Base-by-base conservation (phyloP, 768 basidiomycete species). In the Melanogaster broomeanus region DNA sequence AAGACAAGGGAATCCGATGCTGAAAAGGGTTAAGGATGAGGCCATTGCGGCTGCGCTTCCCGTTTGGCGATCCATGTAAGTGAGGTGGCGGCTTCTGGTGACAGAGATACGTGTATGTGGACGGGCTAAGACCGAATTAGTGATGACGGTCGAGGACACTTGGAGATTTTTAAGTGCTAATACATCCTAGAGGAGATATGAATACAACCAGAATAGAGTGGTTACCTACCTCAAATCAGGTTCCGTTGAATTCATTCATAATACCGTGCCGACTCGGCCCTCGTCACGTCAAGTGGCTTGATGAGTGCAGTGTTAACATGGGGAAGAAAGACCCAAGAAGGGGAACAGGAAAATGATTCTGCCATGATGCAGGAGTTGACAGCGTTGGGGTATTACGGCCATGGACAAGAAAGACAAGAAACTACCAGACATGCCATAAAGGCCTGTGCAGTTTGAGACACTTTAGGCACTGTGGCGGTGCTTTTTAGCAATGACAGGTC, bases 281-380 rank as follows among this genome's bases (percentile, higher is more conserved):
- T 18, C 11, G 27, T 27, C 4, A 28, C n/a, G 21, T 24, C 24
- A 27, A 27, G 39, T 21, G 9, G 35, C 24, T 16, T 28, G 15
- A 25, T 22, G 41, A 24, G 25, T 4, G 24, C 25, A n/a, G n/a
- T 27, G 25, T 25, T 33, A 15, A 22, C 34, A 41, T 53, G 51
- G 49, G 45, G 58, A 60, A 52, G 44, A 52, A 52, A 59, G 31
- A 43, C 35, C 53, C 42, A 33, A 49, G 43, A 28, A 22, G 37
- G 45, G 28, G 18, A 9, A 9, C 1, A 8, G 28, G 18, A 9
- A 9, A 2, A 8, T 16, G 25, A 42, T 41, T n/a, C n/a, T n/a
- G 15, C 40, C 39, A 19, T 22, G n/a, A 8, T 24, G 21, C 22
- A 19, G 9, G 39, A 6, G 35, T 12, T 37, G 35, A 37, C 3